Evolutionary conservation across 1,139 yeast genomes (phyloP).

Genomic region (Suhomyces bribrorum): DNA sequence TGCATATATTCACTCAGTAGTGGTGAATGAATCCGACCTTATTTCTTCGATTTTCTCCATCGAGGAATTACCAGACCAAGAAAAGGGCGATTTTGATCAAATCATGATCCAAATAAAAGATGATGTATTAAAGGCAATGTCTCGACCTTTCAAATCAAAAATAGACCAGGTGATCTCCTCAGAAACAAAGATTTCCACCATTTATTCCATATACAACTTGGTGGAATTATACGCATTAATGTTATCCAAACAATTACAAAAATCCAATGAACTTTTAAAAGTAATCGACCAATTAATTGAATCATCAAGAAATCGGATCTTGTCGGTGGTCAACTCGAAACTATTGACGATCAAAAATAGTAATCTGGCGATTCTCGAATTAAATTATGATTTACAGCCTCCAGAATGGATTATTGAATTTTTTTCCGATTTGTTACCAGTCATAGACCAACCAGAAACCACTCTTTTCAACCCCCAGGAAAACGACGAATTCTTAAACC

Average conservation of each 20-base stretch:
- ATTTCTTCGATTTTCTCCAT: constrained; percentile 47
- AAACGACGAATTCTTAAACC: constrained; percentile 32
- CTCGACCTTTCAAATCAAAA: constrained; percentile 47
- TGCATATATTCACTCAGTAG: constrained; percentile 87
- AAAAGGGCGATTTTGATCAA: constrained; percentile 21
- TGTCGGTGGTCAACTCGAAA: constrained; percentile 40
- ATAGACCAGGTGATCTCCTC: constrained; percentile 69
- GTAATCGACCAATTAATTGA: constrained; percentile 29
- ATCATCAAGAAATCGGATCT: constrained; percentile 43
- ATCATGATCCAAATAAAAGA: constrained; percentile 37
- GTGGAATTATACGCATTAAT: constrained; percentile 69
- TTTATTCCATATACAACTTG: constrained; percentile 62
- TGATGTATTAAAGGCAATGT: constrained; percentile 49
- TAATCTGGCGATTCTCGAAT: constrained; percentile 44
- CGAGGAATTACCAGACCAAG: constrained; percentile 19
- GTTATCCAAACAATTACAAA: constrained; percentile 52
- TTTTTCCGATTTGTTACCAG: constrained; percentile 50
- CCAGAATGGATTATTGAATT: constrained; percentile 75
- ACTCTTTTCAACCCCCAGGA: constrained; percentile 39
- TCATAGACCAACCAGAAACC: constrained; percentile 39
- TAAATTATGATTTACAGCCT: constrained; percentile 54
- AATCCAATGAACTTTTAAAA: constrained; percentile 22
- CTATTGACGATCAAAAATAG: constrained; percentile 43
- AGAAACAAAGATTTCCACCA: constrained; percentile 57
- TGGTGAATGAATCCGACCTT: constrained; percentile 84